Evolutionary conservation across 2,329 filamentous ascomycete genomes (phyloP), one percentile per base, ranked within the genome.

Genomic region (Paraconiothyrium sp.): DNA sequence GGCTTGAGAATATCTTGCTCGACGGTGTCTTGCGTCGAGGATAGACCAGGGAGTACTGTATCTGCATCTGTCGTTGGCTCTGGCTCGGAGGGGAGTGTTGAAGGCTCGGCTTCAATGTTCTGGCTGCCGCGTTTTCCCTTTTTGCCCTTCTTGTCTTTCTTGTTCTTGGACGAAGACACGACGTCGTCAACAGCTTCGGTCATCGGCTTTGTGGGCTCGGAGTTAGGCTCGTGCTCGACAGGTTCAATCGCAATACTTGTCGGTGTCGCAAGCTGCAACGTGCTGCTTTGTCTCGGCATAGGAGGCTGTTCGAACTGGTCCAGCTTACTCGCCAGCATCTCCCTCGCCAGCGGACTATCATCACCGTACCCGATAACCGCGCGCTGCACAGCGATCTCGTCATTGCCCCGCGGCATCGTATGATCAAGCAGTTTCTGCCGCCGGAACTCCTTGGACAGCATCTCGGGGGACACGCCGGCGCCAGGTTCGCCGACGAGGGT

Each of bases 401-500:
- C 56, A 14, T 59, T 52, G 5, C 57, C 62, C 1, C 50, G 54
- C 1, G 72, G 73, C 10, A 63, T 61, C 0, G 74, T 77, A 34
- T 49, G 64, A n/a, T 74, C 72, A 6, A 74, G 52, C 13, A 76
- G 52, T 55, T 77, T 76, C 56, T 74, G 68, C 20, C 62, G 52
- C 6, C 61, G 67, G 39, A 67, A 54, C n/a, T 69, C 68, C 49
- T 76, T 77, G 3, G 57, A 58, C n/a, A 67, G 54, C 27, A 58
- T 30, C 51, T 69, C 63, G 8, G 63, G 61, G 0, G 67, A 65
- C 7, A 49, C 57, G 9, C 58, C 61, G 39, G 59, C 37, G 24
- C 55, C 56, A 2, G 70, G 64, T 13, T 76, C 74, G 35, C 70
- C 75, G 16, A 77, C 69, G 44, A 77, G 71, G 2, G 74, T 76